Conservation (phyloP, 768 basidiomycete species). For the Xerocomus potaroensis region DNA sequence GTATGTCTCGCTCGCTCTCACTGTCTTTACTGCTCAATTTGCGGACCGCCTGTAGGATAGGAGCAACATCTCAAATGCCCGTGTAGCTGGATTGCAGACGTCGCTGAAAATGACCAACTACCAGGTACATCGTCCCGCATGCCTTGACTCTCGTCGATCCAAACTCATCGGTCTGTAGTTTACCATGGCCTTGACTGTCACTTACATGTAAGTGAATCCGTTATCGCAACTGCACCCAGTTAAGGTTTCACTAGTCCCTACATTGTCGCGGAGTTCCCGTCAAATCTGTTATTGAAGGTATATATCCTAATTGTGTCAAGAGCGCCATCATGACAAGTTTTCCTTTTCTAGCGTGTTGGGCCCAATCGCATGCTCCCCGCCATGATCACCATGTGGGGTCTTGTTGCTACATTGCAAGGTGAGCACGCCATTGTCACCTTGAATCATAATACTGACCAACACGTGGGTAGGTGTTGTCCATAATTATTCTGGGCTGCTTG, state of each 20-base stretch:
- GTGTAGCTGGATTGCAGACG: constrained; percentile 58
- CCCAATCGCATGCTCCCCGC: constrained; percentile 60
- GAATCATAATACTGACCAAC: not conserved
- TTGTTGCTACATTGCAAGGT: constrained; percentile 63
- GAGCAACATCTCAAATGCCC: constrained; percentile 53
- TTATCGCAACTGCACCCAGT: not conserved
- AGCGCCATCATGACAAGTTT: not conserved
- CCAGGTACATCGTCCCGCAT: constrained; percentile 12
- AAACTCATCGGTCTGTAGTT: constrained; percentile 25
- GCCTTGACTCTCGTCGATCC: not conserved
- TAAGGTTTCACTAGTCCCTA: constrained; percentile 38
- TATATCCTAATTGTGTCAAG: not conserved
- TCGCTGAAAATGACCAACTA: constrained; percentile 34
- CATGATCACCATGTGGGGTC: constrained; percentile 65
- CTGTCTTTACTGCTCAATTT: not conserved
- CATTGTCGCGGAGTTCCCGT: constrained; percentile 56
- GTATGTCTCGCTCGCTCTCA: constrained; percentile 30
- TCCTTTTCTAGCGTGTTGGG: constrained; percentile 34
- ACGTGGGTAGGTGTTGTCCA: not conserved
- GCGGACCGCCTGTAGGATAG: constrained; percentile 25
- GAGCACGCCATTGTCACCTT: not conserved
- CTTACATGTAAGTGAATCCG: constrained; percentile 18
- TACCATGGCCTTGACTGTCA: constrained; percentile 30
- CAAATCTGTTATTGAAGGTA: constrained; percentile 54
- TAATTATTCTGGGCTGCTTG: not conserved